These are phyloP conservation scores for Grosmannia clavigera DNA, from an alignment of 2,329 filamentous ascomycete species.

Conservation along the genomic window DNA sequence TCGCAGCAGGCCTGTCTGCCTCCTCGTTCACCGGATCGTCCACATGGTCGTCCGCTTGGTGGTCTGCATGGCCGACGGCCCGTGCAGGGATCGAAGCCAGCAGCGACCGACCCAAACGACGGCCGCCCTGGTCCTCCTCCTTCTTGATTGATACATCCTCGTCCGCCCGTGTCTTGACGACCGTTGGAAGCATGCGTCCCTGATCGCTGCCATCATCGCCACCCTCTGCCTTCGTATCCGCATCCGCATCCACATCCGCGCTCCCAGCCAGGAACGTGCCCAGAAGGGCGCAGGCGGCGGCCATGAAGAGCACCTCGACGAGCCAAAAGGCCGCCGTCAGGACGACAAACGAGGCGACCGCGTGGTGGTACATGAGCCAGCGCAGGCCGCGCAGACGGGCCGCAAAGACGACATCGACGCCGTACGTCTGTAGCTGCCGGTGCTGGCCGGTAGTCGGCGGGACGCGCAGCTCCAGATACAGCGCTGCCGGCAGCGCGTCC, in stretches of 20 bases:
- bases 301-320: constrained; percentile 56
- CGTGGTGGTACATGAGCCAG: constrained; percentile 80
- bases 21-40: not conserved
- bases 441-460: not conserved
- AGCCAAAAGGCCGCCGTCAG: constrained; percentile 67
- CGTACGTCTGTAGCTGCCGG: constrained; percentile 58
- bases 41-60: no score
- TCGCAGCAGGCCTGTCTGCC: not conserved
- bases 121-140: not conserved
- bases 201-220: no score
- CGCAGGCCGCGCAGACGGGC: constrained; percentile 66
- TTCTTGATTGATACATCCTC: not conserved
- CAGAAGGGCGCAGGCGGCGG: constrained; percentile 50
- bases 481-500: constrained; percentile 26
- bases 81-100: not conserved
- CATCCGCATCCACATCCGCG: not conserved
- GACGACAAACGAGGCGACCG: constrained; percentile 53
- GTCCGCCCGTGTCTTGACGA: not conserved
- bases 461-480: constrained; percentile 53
- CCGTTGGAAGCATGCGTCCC: not conserved
- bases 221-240: not conserved
- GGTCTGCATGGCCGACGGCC: not conserved
- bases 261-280: constrained; percentile 14
- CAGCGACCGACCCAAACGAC: no score
- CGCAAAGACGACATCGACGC: constrained; percentile 52